A percentile compares a stretch with the other conserved stretches of the same genome.
Evolutionary conservation across 2,329 filamentous ascomycete genomes (phyloP).

Genomic region (Colletotrichum sp.): DNA sequence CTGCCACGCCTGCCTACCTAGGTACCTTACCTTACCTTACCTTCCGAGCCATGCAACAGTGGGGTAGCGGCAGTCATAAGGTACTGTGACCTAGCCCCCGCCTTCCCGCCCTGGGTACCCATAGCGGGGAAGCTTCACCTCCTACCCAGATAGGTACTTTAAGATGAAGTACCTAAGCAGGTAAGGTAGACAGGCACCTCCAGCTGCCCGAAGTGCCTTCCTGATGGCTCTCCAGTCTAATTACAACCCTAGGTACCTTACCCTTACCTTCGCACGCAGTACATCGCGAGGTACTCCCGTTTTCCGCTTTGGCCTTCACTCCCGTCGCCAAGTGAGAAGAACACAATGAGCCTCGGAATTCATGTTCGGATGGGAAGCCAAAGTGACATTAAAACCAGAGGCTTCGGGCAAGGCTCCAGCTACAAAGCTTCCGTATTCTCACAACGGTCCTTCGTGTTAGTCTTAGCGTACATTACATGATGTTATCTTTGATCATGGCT

Average conservation of each 20-base stretch:
- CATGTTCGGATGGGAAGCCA: neutral
- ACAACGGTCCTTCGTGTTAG: neutral
- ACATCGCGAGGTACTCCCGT: neutral
- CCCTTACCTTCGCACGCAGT: neutral
- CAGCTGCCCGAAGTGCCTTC: neutral
- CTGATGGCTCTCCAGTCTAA: neutral
- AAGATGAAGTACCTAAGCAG: neutral
- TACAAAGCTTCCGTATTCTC: neutral
- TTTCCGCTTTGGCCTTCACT: neutral
- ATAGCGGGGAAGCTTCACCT: neutral
- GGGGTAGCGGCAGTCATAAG: neutral
- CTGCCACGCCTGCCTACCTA: neutral
- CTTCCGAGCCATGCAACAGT: neutral
- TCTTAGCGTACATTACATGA: neutral
- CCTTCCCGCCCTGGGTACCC: neutral
- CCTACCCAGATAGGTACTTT: neutral
- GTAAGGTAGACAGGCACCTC: neutral
- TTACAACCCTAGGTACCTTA: neutral
- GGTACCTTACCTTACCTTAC: neutral
- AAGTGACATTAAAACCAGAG: neutral
- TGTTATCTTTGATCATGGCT: neutral
- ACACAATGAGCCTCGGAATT: neutral
- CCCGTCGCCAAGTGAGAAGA: neutral
- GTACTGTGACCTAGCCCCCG: neutral
- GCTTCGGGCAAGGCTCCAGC: neutral